phyloP scores from a whole-genome alignment of 768 basidiomycete species.

The Hygrophorus russula region DNA sequence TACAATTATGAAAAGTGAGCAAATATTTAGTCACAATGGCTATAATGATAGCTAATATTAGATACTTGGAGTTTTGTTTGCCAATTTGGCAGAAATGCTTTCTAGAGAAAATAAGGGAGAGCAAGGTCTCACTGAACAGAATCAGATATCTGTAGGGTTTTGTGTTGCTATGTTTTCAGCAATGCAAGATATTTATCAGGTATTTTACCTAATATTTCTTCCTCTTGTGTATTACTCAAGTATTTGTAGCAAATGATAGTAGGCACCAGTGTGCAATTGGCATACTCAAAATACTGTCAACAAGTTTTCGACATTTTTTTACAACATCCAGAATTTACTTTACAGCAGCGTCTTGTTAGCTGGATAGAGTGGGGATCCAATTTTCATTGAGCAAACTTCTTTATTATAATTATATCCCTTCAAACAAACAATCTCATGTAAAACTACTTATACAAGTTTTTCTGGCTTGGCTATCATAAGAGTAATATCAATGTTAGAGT shows the following conservation, averaged over 20 bases:
- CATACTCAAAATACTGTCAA: constrained; percentile 24
- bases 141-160: constrained; percentile 28
- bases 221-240: constrained; percentile 10
- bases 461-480: too few species aligned
- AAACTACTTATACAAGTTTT: too few species aligned
- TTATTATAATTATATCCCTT: too few species aligned
- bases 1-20: constrained; percentile 27
- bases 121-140: constrained; percentile 14
- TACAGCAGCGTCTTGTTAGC: constrained; percentile 20
- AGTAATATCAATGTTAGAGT: too few species aligned
- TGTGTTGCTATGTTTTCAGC: constrained; percentile 36
- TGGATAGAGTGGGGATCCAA: constrained; percentile 20
- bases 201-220: constrained; percentile 13
- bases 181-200: constrained; percentile 38
- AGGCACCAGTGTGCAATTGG: constrained; percentile 5
- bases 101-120: constrained; percentile 14
- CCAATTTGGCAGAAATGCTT: constrained; percentile 29
- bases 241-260: constrained; percentile 5
- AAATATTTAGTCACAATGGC: constrained; percentile 6
- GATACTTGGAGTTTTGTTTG: constrained; percentile 29
- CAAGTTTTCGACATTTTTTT: constrained; percentile 18
- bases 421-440: too few species aligned
- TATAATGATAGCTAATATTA: constrained; percentile 1
- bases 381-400: constrained; percentile 4
- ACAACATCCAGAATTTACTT: constrained; percentile 19